Conservation (phyloP, 257 asterid species). For the Solanum tacnaense region DNA sequence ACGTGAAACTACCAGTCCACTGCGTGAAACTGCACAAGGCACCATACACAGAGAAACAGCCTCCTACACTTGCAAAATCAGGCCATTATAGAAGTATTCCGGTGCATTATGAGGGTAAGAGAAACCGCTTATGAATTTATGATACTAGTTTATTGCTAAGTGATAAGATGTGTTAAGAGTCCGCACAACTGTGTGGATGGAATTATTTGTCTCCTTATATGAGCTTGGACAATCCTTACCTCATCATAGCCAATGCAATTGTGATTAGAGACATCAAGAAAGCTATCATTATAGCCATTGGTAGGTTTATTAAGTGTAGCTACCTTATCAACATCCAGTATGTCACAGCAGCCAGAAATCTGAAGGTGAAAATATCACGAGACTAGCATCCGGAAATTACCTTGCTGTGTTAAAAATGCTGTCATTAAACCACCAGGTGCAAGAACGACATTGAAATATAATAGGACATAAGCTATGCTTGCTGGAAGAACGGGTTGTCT, state of each 20-base stretch:
- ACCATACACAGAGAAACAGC: neutral
- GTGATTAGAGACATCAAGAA: neutral
- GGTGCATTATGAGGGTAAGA: neutral
- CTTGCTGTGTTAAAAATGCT: slow-evolving; percentile 85
- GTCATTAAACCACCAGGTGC: slow-evolving; percentile 97
- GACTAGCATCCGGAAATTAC: slow-evolving; percentile 27
- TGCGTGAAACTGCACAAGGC: neutral
- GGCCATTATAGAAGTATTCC: neutral
- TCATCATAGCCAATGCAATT: neutral
- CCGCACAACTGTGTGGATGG: neutral
- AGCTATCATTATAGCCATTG: neutral
- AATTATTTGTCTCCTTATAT: neutral
- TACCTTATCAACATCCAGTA: neutral
- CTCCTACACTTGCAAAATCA: neutral
- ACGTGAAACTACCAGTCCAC: neutral
- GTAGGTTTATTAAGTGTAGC: neutral
- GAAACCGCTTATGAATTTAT: neutral
- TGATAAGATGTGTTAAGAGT: neutral
- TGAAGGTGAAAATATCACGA: neutral
- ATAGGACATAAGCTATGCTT: slow-evolving; percentile 83
- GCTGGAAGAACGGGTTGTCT: slow-evolving; percentile 98
- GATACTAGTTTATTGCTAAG: neutral
- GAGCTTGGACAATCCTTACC: neutral
- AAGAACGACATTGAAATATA: slow-evolving; percentile 77
- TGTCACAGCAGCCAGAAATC: neutral